Evolutionary conservation across 2,329 filamentous ascomycete genomes (phyloP), one percentile per base, ranked within the genome.

Genomic region (Fusarium avenaceum): DNA sequence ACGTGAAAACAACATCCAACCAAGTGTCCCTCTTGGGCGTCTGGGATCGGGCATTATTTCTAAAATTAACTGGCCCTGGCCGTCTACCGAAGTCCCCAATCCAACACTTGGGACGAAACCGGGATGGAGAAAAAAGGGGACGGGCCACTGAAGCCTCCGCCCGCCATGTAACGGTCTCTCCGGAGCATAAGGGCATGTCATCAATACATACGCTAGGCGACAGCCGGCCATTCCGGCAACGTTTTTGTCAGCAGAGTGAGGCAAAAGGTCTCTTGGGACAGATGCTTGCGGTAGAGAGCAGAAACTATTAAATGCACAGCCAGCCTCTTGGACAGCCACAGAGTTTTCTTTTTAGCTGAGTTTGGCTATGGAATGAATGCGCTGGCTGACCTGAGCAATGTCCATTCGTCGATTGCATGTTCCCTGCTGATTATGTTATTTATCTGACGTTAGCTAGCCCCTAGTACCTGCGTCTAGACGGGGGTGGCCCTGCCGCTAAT

Each of bases 91-190:
- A 38, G 43, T 54, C 32, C 45, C 40, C 40, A 57, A 42, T 17
- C 4, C n/a, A 19, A 32, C 24, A 51, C 32, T 50, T 61, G 60
- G 59, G 51, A 63, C 13, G 50, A 56, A 56, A 42, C 49, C 22
- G 20, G 17, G 30, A 59, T 33, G 40, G 33, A 53, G 28, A 24
- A 30, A 14, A 35, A 30, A n/a, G 46, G 35, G 50, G 15, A 32
- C 24, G 43, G 60, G 39, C 60, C 59, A 57, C 44, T 63, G 35
- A 51, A 65, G 52, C 62, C 46, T 65, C 53, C 43, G 45, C 35
- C 52, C 46, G 38, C 54, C 47, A 65, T 65, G 59, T 43, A 60
- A 65, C 62, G 60, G 62, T 58, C 46, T 52, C 54, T 13, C 62
- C 62, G 60, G 58, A 38, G 46, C 44, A 50, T 33, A 28, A 32